Base-by-base conservation (phyloP, 192 early-diverging fungal genomes). In the Allomyces arbusculus region DNA sequence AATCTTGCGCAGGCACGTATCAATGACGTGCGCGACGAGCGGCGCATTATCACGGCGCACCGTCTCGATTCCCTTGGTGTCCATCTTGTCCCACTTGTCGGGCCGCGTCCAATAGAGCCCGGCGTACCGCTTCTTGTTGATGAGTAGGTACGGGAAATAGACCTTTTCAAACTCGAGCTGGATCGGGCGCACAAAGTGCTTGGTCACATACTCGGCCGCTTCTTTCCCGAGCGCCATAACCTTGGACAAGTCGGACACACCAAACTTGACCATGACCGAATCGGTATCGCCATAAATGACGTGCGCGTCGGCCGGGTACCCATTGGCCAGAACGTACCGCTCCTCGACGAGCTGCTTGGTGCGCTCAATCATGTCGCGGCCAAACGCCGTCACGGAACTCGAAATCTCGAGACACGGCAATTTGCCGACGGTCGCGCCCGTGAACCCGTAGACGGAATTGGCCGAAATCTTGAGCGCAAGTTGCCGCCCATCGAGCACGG, bases 141-240 rank as follows among this genome's bases (percentile, higher is more conserved):
- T 97, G 40, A 99, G 76, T 65, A 99, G 72, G 71, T 97, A 99
- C 23, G 94, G 94, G 67, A 87, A 97, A 64, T 99, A 97, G n/a
- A 95, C 92, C 71, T 99, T 98, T 72, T 98, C 94, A 69, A 98
- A 98, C 72, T 98, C 95, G n/a, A 98, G 78, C 70, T 95, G 95
- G 77, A 98, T 98, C 3, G 94, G 95, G 16, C 78, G 82, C 23
- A 91, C 73, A 69, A 99, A 99, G 67, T 88, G 79, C 23, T 69
- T 75, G 9, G 95, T 94, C 2, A 99, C 92, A 73, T 80, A 76
- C 20, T 83, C 79, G 4, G 95, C 92, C 3, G 92, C 95, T 68
- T 92, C 86, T 44, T 77, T 75, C 73, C 91, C 91, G 0, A 95
- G 71, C 44, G 80, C 72, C 95, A 99, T 95, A 4, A 91, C 83